Evolutionary conservation across 257 asterid species (phyloP).

Genomic region (Petrea volubilis): DNA sequence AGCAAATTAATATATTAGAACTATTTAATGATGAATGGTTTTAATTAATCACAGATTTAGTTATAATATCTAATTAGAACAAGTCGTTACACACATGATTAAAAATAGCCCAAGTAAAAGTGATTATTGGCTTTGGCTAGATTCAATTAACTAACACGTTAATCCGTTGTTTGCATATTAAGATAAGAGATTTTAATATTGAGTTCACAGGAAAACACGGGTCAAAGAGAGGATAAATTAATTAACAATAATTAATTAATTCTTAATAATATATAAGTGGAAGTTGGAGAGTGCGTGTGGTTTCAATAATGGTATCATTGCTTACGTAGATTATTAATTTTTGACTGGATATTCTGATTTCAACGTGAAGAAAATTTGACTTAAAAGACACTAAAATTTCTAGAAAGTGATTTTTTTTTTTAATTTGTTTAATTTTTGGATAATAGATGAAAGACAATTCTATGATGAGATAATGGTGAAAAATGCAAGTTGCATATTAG

Average conservation of each 20-base stretch:
- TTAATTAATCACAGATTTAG: too few species aligned
- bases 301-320: constrained; percentile 29
- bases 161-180: neutral
- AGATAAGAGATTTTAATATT: neutral
- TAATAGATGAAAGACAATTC: neutral
- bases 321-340: constrained; percentile 27
- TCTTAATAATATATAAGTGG: neutral
- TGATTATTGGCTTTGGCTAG: too few species aligned
- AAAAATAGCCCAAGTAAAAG: neutral
- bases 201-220: neutral
- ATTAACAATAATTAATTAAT: neutral
- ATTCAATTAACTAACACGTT: constrained; percentile 26
- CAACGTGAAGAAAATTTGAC: constrained; percentile 27
- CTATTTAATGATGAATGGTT: neutral
- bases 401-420: constrained; percentile 13
- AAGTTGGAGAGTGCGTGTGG: constrained; percentile 19
- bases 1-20: neutral
- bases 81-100: neutral
- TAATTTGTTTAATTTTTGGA: neutral
- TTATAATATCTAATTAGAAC: neutral
- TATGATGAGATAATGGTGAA: neutral
- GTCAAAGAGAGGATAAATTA: constrained; percentile 17
- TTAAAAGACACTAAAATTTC: constrained; percentile 14
- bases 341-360: neutral
- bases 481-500: constrained; percentile 24